Base-by-base conservation (phyloP, 331 rosid genomes). In the Cydonia oblonga region DNA sequence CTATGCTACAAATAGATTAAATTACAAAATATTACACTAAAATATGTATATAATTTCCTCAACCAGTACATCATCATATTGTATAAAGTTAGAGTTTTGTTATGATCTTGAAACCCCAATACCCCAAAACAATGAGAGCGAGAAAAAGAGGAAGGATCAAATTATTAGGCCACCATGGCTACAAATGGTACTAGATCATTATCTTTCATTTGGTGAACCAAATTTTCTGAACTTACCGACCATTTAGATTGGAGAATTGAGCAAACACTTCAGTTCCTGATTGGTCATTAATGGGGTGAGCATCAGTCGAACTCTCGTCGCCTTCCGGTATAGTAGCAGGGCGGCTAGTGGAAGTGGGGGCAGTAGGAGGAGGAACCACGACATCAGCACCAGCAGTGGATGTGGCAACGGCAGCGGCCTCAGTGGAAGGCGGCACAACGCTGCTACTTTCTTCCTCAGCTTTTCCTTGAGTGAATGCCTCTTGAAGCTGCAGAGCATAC, bases 401-500 rank as follows among this genome's bases (percentile, higher is more conserved):
- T 18, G 42, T 9, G 4, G 66, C 5, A 24, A 22, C 15, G 4
- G 51, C 9, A 14, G 22, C 16, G 9, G 29, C 64, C 44, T 54
- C 32, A 22, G 64, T 18, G 14, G 65, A 32, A 25, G 53, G 24
- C 9, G 1, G 49, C 4, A 4, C 1, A 33, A 0, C 29, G 28
- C 2, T 59, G 57, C 23, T 71, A 29, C 42, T 61, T 11, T 59
- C 62, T 1, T 62, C 62, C 3, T 61, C 62, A 23, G 33, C 24
- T 52, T 73, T 62, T 44, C 62, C 77, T n/a, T 73, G 51, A 3
- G 77, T 63, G 25, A 73, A 73, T 3, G 80, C 74, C 73, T 81
- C 85, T 62, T 81, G 85, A 58, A 81, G 85, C 19, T 81, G 81
- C 69, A 81, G 14, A 23, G 85, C 96, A 83, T 91, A 87, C 72